Conservation (phyloP, 2,329 filamentous ascomycete species). For the Xylariaceae sp. region DNA sequence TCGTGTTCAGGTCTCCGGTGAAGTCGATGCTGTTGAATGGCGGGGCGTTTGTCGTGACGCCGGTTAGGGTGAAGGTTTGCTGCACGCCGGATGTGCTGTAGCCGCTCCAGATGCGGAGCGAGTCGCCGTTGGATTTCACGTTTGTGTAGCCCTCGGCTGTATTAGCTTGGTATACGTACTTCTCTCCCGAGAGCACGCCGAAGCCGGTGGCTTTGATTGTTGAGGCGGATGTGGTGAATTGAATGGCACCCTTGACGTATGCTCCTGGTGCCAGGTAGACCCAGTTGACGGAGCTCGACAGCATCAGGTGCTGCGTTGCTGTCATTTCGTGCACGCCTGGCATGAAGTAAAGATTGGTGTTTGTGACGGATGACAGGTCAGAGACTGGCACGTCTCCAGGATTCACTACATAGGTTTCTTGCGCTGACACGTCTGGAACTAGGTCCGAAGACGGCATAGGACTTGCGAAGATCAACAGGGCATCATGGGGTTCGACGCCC, state of each 20-base stretch:
- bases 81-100: background rate
- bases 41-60: background rate
- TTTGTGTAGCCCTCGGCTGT: constrained; percentile 4
- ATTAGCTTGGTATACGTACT: constrained; percentile 10
- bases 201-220: constrained; percentile 6
- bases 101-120: constrained; percentile 9
- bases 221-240: constrained; percentile 1
- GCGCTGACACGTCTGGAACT: background rate
- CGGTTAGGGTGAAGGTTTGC: background rate
- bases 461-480: constrained; percentile 1
- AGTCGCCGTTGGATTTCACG: constrained; percentile 3
- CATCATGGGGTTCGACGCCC: background rate
- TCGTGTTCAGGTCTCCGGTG: background rate
- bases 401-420: constrained; percentile 4
- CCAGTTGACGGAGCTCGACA: constrained; percentile 7
- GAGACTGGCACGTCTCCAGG: constrained; percentile 6
- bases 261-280: constrained; percentile 6
- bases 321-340: constrained; percentile 7
- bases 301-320: constrained; percentile 3
- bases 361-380: background rate
- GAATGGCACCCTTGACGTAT: constrained; percentile 6
- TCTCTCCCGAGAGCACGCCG: constrained; percentile 8
- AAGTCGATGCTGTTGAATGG: constrained; percentile 7
- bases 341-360: constrained; percentile 9
- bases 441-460: background rate